phyloP scores from a whole-genome alignment of 495 filamentous ascomycete species.

The Hypoxylon subgilvum region DNA sequence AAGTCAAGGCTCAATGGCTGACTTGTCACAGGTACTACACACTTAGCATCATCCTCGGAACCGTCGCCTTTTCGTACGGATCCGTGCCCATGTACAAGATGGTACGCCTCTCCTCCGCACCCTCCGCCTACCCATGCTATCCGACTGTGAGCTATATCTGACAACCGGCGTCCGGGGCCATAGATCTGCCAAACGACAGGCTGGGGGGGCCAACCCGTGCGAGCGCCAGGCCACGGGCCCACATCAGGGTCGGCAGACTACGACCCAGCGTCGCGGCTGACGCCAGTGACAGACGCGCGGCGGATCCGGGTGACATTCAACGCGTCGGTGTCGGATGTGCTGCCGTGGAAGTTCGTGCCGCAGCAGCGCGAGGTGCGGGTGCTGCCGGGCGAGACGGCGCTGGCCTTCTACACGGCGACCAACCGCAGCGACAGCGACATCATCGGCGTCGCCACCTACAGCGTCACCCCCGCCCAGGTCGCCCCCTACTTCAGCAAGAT shows the following conservation, averaged over 20 bases:
- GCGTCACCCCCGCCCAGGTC: slow-evolving; percentile 92
- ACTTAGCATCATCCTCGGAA: slow-evolving; percentile 84
- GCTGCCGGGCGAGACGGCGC: slow-evolving; percentile 91
- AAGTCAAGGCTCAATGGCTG: slow-evolving; percentile 20
- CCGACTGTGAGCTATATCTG: not conserved
- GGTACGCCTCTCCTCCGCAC: slow-evolving; percentile 58
- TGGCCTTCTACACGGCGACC: slow-evolving; percentile 97
- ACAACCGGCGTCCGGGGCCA: not conserved
- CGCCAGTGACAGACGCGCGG: slow-evolving; percentile 77
- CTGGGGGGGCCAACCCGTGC: slow-evolving; percentile 91
- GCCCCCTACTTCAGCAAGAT: slow-evolving; percentile 99
- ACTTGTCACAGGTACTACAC: slow-evolving; percentile 75
- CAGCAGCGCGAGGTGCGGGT: slow-evolving; percentile 98
- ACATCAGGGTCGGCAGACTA: slow-evolving; percentile 54
- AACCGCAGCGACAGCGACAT: slow-evolving; percentile 90
- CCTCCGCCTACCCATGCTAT: not conserved
- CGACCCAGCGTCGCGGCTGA: slow-evolving; percentile 74
- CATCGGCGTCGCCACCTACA: slow-evolving; percentile 97
- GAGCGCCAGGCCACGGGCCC: slow-evolving; percentile 69
- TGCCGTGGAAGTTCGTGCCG: slow-evolving; percentile 96
- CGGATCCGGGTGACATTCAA: slow-evolving; percentile 96
- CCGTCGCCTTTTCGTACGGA: slow-evolving; percentile 90
- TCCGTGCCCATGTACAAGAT: slow-evolving; percentile 98
- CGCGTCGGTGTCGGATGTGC: slow-evolving; percentile 88
- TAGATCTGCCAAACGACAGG: slow-evolving; percentile 97